A percentile compares a stretch with the other conserved stretches of the same genome.
Conservation (phyloP, 148 eudicot genomes). For the Vaccinium darrowii region DNA sequence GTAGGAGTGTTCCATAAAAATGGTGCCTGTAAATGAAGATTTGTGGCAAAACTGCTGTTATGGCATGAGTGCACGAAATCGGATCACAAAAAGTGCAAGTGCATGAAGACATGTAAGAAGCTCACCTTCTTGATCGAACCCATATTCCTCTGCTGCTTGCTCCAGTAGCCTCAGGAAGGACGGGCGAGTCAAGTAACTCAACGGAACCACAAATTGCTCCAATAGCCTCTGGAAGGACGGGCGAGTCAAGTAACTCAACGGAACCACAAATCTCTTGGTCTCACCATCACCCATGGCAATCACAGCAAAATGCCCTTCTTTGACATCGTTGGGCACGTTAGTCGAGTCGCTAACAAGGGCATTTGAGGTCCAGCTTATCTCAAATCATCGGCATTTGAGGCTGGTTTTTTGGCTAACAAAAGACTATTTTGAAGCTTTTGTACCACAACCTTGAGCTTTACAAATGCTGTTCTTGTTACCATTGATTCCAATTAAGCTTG, state of each 20-base stretch:
- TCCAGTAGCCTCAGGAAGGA: conserved; percentile 55
- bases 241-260: conserved; percentile 47
- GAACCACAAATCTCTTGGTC: conserved; percentile 44
- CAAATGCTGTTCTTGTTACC: conserved; percentile 34
- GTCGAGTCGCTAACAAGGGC: conserved; percentile 9
- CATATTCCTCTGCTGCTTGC: conserved; percentile 70
- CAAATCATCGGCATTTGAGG: neutral
- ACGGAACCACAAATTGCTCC: conserved; percentile 54
- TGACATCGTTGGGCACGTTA: conserved; percentile 50
- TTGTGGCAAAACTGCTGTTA: no score
- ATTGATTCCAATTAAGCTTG: conserved; percentile 13
- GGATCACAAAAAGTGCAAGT: no score
- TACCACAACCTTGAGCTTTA: conserved; percentile 42
- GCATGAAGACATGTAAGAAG: neutral
- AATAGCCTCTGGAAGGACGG: conserved; percentile 51
- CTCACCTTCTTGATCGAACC: conserved; percentile 63
- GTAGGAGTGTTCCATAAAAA: no score
- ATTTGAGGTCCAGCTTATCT: no score
- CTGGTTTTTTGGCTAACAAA: conserved; percentile 27
- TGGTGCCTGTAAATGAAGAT: no score
- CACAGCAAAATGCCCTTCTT: conserved; percentile 80
- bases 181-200: conserved; percentile 50
- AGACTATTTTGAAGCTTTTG: conserved; percentile 58
- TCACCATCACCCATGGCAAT: conserved; percentile 44
- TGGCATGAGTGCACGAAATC: no score